Percentiles rank a stretch among this genome's conserved stretches.
Conservation (phyloP, 768 basidiomycete genomes). For the Artomyces pyxidatus region DNA sequence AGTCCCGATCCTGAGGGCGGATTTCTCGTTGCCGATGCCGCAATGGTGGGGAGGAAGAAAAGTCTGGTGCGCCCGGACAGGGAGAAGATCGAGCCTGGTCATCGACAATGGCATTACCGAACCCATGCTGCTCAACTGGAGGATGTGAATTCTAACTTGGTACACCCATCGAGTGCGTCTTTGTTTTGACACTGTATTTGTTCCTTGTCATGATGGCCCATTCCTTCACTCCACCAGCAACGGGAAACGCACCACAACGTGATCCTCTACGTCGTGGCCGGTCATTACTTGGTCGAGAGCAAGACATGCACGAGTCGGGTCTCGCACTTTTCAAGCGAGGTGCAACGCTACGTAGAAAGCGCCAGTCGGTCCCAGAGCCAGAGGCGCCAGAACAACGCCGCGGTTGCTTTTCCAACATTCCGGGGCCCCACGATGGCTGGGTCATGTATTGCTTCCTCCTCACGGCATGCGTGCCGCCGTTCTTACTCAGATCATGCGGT, state of each 20-base stretch:
- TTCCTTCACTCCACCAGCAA: slow-evolving; percentile 35
- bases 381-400: slow-evolving; percentile 32
- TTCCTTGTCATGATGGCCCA: slow-evolving; percentile 10
- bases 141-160: slow-evolving; percentile 59
- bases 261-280: slow-evolving; percentile 69
- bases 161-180: slow-evolving; percentile 75
- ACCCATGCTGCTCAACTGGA: slow-evolving; percentile 75
- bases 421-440: slow-evolving; percentile 90
- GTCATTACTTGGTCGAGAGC: slow-evolving; percentile 83
- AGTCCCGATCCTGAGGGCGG: slow-evolving; percentile 25
- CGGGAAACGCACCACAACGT: slow-evolving; percentile 68
- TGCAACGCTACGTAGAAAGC: slow-evolving; percentile 69
- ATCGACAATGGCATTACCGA: slow-evolving; percentile 92
- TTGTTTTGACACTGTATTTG: slow-evolving; percentile 6
- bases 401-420: slow-evolving; percentile 65
- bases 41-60: slow-evolving; percentile 73
- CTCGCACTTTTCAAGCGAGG: slow-evolving; percentile 87
- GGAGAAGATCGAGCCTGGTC: slow-evolving; percentile 92
- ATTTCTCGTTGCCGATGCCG: slow-evolving; percentile 32
- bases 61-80: slow-evolving; percentile 87
- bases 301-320: slow-evolving; percentile 88
- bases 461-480: slow-evolving; percentile 76
- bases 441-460: slow-evolving; percentile 89
- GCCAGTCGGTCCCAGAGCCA: slow-evolving; percentile 32
- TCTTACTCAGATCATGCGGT: slow-evolving; percentile 75